Conservation (phyloP, 2,329 filamentous ascomycete genomes). For the Esteya vermicola region DNA sequence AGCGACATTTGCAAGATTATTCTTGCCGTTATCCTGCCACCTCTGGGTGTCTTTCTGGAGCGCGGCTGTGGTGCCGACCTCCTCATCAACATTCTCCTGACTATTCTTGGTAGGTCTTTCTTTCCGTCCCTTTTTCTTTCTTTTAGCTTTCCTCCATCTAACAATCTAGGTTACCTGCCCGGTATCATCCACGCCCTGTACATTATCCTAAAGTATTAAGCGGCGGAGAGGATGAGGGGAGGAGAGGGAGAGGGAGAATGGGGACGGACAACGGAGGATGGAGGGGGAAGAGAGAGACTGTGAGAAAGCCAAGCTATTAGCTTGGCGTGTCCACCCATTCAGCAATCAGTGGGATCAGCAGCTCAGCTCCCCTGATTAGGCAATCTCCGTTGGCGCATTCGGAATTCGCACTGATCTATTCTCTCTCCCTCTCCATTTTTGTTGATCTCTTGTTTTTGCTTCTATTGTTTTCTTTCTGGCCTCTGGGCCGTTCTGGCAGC, state of each 20-base stretch:
- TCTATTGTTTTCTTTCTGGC: too few relatives aligned
- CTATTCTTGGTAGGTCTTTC: slow-evolving; percentile 43
- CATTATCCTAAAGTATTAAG: slow-evolving; percentile 80
- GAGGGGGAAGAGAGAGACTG: too few relatives aligned
- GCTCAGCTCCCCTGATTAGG: too few relatives aligned
- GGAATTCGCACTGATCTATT: too few relatives aligned
- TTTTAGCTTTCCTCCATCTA: background rate
- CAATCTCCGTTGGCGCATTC: too few relatives aligned
- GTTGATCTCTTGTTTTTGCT: too few relatives aligned
- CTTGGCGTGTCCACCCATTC: too few relatives aligned
- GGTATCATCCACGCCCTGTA: slow-evolving; percentile 90
- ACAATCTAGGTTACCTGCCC: slow-evolving; percentile 43
- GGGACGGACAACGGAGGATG: background rate
- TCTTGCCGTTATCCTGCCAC: slow-evolving; percentile 79
- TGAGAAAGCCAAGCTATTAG: too few relatives aligned
- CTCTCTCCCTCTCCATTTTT: too few relatives aligned
- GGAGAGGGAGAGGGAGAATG: background rate
- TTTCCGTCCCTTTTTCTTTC: background rate
- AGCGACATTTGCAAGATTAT: slow-evolving; percentile 54
- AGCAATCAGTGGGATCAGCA: too few relatives aligned
- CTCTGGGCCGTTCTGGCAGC: too few relatives aligned
- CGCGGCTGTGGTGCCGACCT: slow-evolving; percentile 76
- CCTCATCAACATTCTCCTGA: slow-evolving; percentile 85
- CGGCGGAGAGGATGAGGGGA: too few relatives aligned
- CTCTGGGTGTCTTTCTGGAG: slow-evolving; percentile 89